Percentiles rank a stretch among this genome's conserved stretches.
These are phyloP conservation scores for Oryza rufipogon DNA, from an alignment of 176 grass and related monocot genomes.

Conservation along the genomic window DNA sequence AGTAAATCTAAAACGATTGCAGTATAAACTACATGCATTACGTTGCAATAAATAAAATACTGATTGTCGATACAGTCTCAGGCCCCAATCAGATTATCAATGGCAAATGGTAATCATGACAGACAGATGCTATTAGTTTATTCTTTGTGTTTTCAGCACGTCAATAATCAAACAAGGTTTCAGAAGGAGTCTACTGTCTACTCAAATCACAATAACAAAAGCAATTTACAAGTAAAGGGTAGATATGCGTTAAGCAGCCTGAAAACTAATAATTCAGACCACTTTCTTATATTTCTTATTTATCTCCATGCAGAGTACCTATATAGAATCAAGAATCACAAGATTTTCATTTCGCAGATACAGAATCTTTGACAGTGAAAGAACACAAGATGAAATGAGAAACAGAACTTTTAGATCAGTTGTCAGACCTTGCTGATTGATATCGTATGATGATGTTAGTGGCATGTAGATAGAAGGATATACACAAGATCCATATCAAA, in stretches of 20 bases:
- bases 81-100: neutral
- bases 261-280: slow-evolving; percentile 5
- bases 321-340: neutral
- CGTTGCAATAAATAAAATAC: neutral
- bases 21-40: neutral
- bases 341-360: neutral
- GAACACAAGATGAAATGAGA: neutral
- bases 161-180: slow-evolving; percentile 20
- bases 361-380: neutral
- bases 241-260: slow-evolving; percentile 18
- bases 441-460: neutral
- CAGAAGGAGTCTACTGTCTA: neutral
- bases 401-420: neutral
- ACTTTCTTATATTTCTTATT: neutral
- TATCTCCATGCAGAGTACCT: neutral
- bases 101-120: neutral
- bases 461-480: neutral
- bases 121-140: neutral
- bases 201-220: neutral
- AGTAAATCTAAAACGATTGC: slow-evolving; percentile 20
- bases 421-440: neutral
- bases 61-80: neutral
- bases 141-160: neutral
- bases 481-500: neutral
- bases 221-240: neutral